A percentile compares a stretch with the other conserved stretches of the same genome.
Conservation (phyloP, 352 stramenopile species). For the Elongisporangium prolatum region DNA sequence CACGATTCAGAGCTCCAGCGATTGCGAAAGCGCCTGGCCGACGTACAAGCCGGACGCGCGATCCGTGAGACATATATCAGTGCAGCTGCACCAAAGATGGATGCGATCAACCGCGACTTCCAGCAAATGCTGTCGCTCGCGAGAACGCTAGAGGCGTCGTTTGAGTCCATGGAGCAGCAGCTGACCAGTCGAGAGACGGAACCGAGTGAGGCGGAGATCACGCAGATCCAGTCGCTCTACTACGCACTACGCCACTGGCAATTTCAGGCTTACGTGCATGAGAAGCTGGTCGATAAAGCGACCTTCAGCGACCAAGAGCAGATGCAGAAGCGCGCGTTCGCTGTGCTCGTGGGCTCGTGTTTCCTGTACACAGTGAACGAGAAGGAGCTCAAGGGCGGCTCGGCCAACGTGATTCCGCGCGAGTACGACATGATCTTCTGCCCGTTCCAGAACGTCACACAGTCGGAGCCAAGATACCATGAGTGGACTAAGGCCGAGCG, state of each 20-base stretch:
- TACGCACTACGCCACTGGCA: slow-evolving; percentile 39
- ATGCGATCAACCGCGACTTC: slow-evolving; percentile 21
- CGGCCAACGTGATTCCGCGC: slow-evolving; percentile 67
- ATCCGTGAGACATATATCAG: slow-evolving; percentile 21
- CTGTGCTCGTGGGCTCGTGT: slow-evolving; percentile 51
- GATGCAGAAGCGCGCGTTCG: slow-evolving; percentile 42
- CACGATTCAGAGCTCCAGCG: slow-evolving; percentile 12
- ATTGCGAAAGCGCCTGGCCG: slow-evolving; percentile 15
- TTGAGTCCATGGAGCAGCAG: slow-evolving; percentile 25
- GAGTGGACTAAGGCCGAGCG: slow-evolving; percentile 49
- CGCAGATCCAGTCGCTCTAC: slow-evolving; percentile 40
- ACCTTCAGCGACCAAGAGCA: slow-evolving; percentile 37
- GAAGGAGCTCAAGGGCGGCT: slow-evolving; percentile 72
- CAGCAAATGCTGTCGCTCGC: slow-evolving; percentile 9
- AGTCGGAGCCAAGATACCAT: slow-evolving; percentile 57
- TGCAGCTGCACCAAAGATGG: slow-evolving; percentile 18
- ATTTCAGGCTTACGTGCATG: slow-evolving; percentile 48
- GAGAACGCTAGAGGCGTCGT: slow-evolving; percentile 16
- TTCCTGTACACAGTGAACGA: slow-evolving; percentile 62
- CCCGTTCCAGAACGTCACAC: slow-evolving; percentile 79
- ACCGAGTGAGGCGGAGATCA: slow-evolving; percentile 16
- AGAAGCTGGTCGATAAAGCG: slow-evolving; percentile 26
- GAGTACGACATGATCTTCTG: slow-evolving; percentile 62
- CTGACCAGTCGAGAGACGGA: not conserved
- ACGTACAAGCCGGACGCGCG: slow-evolving; percentile 16